Conservation (phyloP, 1,139 yeast genomes). For the Yamadazyma atmosphaerica region DNA sequence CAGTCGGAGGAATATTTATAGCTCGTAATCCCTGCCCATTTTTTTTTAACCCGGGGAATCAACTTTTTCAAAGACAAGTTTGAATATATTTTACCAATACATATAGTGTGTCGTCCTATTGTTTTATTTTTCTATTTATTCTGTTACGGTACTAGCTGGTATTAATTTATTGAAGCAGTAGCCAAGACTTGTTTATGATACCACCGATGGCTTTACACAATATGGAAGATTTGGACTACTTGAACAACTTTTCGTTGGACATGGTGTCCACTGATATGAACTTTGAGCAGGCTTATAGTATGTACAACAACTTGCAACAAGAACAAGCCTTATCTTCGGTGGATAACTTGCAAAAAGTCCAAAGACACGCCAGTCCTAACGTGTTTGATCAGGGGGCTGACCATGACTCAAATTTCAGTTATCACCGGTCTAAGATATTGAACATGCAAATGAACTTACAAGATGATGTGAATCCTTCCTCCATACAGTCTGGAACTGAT, state of each 20-base stretch:
- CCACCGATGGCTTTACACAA: not conserved
- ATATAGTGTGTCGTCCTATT: not conserved
- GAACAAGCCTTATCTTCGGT: conserved; percentile 37
- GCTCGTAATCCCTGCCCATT: conserved; percentile 2
- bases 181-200: not conserved
- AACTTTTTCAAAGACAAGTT: too few relatives aligned
- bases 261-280: conserved; percentile 45
- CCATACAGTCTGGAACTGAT: not conserved
- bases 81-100: too few relatives aligned
- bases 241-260: conserved; percentile 25
- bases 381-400: conserved; percentile 13
- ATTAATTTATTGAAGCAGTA: not conserved
- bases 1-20: not conserved
- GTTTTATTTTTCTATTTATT: not conserved
- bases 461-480: not conserved
- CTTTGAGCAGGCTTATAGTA: conserved; percentile 47
- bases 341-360: conserved; percentile 42
- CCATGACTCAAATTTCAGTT: conserved; percentile 5
- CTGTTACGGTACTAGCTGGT: not conserved
- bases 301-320: conserved; percentile 43
- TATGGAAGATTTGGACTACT: conserved; percentile 13
- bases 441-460: conserved; percentile 1
- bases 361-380: conserved; percentile 27
- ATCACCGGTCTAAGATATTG: conserved; percentile 6
- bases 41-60: not conserved